These are phyloP conservation scores for Macrolepiota albuminosa DNA, from an alignment of 768 basidiomycete species.

Conservation along the genomic window DNA sequence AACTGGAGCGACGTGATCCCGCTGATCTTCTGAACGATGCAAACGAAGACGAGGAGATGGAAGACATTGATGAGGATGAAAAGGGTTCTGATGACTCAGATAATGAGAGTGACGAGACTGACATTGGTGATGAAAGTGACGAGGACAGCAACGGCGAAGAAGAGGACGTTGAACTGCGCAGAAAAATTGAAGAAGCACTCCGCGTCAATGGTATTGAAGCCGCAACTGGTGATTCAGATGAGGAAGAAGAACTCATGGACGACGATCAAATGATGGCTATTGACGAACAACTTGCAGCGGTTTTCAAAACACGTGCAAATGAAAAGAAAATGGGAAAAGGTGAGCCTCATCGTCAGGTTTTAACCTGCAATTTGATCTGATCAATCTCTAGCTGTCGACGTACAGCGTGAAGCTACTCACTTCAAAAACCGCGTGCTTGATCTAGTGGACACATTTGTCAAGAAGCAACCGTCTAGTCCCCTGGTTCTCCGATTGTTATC, in stretches of 20 bases:
- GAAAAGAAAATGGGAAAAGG: conserved; percentile 65
- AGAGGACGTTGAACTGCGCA: conserved; percentile 57
- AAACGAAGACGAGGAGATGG: conserved; percentile 41
- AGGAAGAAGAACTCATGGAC: conserved; percentile 79
- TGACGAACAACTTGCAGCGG: conserved; percentile 85
- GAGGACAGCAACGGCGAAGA: conserved; percentile 43
- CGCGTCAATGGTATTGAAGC: conserved; percentile 55
- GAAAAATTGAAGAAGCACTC: conserved; percentile 61
- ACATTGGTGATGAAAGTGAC: conserved; percentile 27
- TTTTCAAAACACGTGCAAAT: conserved; percentile 68
- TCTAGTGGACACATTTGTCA: conserved; percentile 82
- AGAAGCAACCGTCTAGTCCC: conserved; percentile 71
- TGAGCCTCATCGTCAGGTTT: conserved; percentile 23
- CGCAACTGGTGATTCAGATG: conserved; percentile 51
- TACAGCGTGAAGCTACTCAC: conserved; percentile 85
- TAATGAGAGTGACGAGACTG: conserved; percentile 30
- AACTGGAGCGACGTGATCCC: conserved; percentile 74
- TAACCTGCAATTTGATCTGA: background rate
- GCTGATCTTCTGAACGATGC: conserved; percentile 45
- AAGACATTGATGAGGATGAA: conserved; percentile 40
- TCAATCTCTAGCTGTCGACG: conserved; percentile 46
- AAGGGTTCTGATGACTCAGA: conserved; percentile 24
- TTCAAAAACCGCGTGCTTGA: conserved; percentile 97
- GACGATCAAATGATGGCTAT: conserved; percentile 99
- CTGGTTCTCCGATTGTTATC: conserved; percentile 62